Evolutionary conservation across 2,329 filamentous ascomycete genomes (phyloP).

Genomic region (Alternaria infectoria): DNA sequence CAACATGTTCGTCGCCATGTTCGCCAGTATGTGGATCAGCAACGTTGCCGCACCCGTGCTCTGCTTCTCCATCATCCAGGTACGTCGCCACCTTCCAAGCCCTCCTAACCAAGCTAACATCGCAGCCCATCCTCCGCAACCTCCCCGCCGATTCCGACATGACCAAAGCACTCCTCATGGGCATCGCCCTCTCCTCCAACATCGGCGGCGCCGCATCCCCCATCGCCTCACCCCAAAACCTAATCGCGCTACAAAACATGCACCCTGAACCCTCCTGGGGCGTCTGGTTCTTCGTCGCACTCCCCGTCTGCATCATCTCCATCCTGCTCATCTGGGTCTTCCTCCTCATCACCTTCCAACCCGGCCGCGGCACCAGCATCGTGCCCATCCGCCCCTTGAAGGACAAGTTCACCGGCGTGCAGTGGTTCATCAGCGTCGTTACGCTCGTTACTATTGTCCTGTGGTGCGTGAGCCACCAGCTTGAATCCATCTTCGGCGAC

Average conservation of each 20-base stretch:
- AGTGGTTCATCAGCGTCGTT: conserved; percentile 89
- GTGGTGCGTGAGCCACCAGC: conserved; percentile 91
- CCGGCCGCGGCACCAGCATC: conserved; percentile 83
- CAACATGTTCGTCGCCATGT: conserved; percentile 98
- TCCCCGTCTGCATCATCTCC: conserved; percentile 90
- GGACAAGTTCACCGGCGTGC: conserved; percentile 84
- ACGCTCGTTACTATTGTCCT: conserved; percentile 84
- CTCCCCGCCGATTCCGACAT: conserved; percentile 88
- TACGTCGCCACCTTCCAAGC: conserved; percentile 46
- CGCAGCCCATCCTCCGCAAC: conserved; percentile 92
- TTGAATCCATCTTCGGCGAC: conserved; percentile 88
- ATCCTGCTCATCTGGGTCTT: conserved; percentile 89
- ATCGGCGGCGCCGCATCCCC: conserved; percentile 96
- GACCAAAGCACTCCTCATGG: conserved; percentile 92
- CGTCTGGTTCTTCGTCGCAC: conserved; percentile 94
- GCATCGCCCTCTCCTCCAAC: conserved; percentile 93
- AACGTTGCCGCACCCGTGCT: conserved; percentile 97
- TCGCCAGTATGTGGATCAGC: conserved; percentile 98
- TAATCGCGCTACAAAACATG: conserved; percentile 97
- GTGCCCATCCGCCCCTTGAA: conserved; percentile 89
- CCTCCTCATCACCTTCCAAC: conserved; percentile 83
- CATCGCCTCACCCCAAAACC: conserved; percentile 96
- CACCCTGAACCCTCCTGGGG: conserved; percentile 88
- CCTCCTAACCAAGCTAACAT: conserved; percentile 5
- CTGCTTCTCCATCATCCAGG: conserved; percentile 97